These are phyloP conservation scores for Phytophthora hibernalis DNA, from an alignment of 352 stramenopile genomes.

Conservation along the genomic window DNA sequence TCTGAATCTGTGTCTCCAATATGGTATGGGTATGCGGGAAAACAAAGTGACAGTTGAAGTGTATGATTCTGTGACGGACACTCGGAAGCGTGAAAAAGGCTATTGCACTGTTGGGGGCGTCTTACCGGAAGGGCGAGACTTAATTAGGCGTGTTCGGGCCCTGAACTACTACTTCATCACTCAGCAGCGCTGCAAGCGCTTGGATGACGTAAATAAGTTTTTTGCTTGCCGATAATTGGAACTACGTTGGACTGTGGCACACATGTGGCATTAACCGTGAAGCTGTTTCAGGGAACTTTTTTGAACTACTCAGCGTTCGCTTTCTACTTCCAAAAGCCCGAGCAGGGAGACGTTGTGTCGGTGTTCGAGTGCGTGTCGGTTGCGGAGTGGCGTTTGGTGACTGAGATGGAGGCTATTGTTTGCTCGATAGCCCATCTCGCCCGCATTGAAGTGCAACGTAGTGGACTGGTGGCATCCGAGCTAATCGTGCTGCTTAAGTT, in stretches of 20 bases:
- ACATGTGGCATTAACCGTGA: conserved; percentile 15
- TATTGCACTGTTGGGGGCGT: not conserved
- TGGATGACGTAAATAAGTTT: conserved; percentile 2
- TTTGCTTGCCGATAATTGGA: not conserved
- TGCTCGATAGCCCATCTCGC: conserved; percentile 6
- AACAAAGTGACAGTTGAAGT: not conserved
- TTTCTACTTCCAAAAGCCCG: conserved; percentile 1
- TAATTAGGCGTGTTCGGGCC: not conserved
- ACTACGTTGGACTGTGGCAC: conserved; percentile 15
- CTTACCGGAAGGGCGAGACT: not conserved
- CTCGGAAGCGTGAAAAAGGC: not conserved
- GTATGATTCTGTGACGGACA: not conserved
- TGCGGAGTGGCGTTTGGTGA: conserved; percentile 5
- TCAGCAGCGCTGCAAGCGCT: conserved; percentile 3
- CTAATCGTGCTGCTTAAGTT: conserved; percentile 16
- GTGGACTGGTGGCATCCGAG: conserved; percentile 4
- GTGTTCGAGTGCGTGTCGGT: conserved; percentile 3
- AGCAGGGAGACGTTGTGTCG: conserved; percentile 1
- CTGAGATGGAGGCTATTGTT: conserved; percentile 14
- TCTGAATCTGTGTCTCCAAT: conserved; percentile 13
- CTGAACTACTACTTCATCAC: conserved; percentile 10
- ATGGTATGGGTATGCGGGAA: conserved; percentile 2
- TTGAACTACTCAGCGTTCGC: conserved; percentile 10
- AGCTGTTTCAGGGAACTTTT: not conserved
- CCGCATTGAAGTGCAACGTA: conserved; percentile 12